Evolutionary conservation across 140 eudicot species (phyloP), one percentile per base, ranked within the genome.

Genomic region (Bidens hawaiensis): DNA sequence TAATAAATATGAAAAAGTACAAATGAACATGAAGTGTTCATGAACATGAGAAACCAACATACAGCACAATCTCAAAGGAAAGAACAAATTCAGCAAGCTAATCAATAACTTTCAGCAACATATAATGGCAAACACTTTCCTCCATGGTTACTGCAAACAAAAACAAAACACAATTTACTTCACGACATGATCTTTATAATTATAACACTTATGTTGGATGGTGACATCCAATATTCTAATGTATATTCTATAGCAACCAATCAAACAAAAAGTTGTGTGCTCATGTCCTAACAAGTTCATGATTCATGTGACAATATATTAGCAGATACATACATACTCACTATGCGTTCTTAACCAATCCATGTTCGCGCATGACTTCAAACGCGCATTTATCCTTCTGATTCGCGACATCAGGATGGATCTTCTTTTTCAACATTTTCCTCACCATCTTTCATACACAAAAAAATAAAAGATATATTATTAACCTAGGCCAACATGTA

Each of bases 381-480:
- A 28, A 30, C 54, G 23, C 17, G 60, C 62, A 40, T 15, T 54
- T 56, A 68, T 63, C 69, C 69, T 79, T 83, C 60, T 60, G 71
- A 49, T 54, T 79, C 60, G 69, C 83, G 22, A 67, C 38, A 3
- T 80, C 86, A 12, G 90, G 90, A 59, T 83, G 90, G 71, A 83
- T 77, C 63, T 56, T 68, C 79, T 83, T 83, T 72, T 76, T 80
- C 78, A 77, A 41, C 75, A 83, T 77, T 62, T 73, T 83, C 23
- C 64, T 80, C 81, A 83, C 51, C 81, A 83, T 70, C 90, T 83
- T 33, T 56, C 17, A 49, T 19, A 22, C 25, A 11, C 3, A 34
- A 14, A 59, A 66, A 56, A n/a, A 3, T 23, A 5, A 25, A 7
- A 42, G 1, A 27, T 1, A 43, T 26, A 25, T 55, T 22, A 61